phyloP scores from a whole-genome alignment of 805 yeast genomes.

The Maudiozyma bulderi region DNA sequence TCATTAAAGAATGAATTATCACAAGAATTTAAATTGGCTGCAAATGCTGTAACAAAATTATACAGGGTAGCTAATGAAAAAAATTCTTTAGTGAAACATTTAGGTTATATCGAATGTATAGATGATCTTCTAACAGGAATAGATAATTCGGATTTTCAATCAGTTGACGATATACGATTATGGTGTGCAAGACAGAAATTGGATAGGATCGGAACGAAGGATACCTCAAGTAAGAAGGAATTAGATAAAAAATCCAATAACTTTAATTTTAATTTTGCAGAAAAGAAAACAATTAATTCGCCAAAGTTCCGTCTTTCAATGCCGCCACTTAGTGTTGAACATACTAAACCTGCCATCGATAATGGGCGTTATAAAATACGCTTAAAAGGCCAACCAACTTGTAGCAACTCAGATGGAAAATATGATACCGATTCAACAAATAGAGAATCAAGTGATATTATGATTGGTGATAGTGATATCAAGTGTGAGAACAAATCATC shows the following conservation, averaged over 20 bases:
- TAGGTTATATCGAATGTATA: slow-evolving; percentile 55
- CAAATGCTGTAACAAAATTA: slow-evolving; percentile 59
- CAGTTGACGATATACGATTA: slow-evolving; percentile 14
- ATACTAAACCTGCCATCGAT: neutral
- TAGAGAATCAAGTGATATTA: neutral
- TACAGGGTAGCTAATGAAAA: slow-evolving; percentile 52
- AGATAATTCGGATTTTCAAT: slow-evolving; percentile 5
- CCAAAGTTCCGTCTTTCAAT: slow-evolving; percentile 16
- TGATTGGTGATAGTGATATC: too few relatives aligned
- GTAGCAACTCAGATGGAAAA: neutral
- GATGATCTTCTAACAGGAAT: slow-evolving; percentile 43
- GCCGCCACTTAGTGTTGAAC: slow-evolving; percentile 19
- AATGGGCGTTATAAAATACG: slow-evolving; percentile 6
- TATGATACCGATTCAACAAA: neutral
- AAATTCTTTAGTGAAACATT: slow-evolving; percentile 38
- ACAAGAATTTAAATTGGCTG: slow-evolving; percentile 60
- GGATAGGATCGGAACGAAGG: slow-evolving; percentile 9
- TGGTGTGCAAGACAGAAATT: slow-evolving; percentile 21
- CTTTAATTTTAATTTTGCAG: slow-evolving; percentile 10
- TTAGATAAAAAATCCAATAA: neutral
- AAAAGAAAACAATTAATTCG: slow-evolving; percentile 1
- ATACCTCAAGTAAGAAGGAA: neutral
- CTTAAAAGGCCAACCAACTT: neutral
- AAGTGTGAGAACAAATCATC: too few relatives aligned
- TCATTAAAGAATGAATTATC: slow-evolving; percentile 43